phyloP scores from a whole-genome alignment of 1,284 basidiomycete genomes.

The Exsudoporus floridanus region DNA sequence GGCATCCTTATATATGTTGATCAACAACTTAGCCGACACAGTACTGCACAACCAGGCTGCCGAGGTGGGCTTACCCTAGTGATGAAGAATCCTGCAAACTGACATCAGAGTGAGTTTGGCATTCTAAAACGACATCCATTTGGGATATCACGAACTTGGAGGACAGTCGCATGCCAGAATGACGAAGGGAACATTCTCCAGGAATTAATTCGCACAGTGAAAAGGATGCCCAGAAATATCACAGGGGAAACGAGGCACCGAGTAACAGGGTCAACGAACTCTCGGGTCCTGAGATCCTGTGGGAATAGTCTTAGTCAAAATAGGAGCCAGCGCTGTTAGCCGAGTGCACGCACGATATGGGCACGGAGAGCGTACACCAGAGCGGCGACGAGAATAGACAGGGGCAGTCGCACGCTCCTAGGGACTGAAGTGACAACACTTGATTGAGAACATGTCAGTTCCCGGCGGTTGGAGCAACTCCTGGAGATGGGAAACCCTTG shows the following conservation, averaged over 20 bases:
- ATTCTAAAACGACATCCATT: not conserved
- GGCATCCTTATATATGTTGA: slow-evolving; percentile 10
- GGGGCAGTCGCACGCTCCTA: slow-evolving; percentile 12
- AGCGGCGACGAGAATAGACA: slow-evolving; percentile 17
- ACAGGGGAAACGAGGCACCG: slow-evolving; percentile 19
- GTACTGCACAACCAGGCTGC: not conserved
- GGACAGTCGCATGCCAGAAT: slow-evolving; percentile 24
- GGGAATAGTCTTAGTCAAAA: slow-evolving; percentile 1
- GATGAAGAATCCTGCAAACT: slow-evolving; percentile 30
- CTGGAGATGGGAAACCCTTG: slow-evolving; percentile 5
- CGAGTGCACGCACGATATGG: slow-evolving; percentile 19
- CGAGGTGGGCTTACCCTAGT: slow-evolving; percentile 13
- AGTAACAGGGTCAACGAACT: slow-evolving; percentile 12
- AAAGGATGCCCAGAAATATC: slow-evolving; percentile 16
- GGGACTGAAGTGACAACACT: not conserved
- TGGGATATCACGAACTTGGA: slow-evolving; percentile 25
- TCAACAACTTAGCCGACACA: not conserved
- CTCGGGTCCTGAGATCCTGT: slow-evolving; percentile 21
- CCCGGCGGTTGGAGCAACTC: not conserved
- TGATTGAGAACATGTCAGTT: slow-evolving; percentile 3
- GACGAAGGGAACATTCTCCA: slow-evolving; percentile 14
- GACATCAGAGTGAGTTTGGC: slow-evolving; percentile 1
- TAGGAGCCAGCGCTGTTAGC: not conserved
- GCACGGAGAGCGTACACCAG: slow-evolving; percentile 16
- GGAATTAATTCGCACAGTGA: slow-evolving; percentile 10